Evolutionary conservation across 768 basidiomycete genomes (phyloP).

Genomic region (Floccularia luteovirens): DNA sequence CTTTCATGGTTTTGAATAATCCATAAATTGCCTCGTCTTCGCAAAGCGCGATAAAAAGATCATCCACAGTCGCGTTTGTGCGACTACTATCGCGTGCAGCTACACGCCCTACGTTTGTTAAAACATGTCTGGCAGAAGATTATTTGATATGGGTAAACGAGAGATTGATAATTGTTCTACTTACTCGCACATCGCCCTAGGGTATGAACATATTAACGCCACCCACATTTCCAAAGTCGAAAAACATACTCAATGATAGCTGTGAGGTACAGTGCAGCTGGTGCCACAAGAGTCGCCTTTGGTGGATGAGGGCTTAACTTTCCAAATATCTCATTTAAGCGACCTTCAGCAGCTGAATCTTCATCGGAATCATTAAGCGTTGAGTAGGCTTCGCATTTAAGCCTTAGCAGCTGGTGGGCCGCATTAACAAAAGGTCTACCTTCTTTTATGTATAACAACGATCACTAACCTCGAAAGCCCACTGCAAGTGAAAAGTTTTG

Average conservation of each 20-base stretch:
- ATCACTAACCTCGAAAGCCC: conserved; percentile 67
- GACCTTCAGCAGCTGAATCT: conserved; percentile 55
- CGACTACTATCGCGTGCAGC: conserved; percentile 81
- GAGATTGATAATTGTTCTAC: conserved; percentile 18
- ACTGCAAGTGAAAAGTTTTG: conserved; percentile 60
- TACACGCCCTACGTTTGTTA: conserved; percentile 79
- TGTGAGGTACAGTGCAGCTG: conserved; percentile 84
- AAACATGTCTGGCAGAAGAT: conserved; percentile 53
- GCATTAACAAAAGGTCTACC: conserved; percentile 7
- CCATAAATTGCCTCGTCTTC: conserved; percentile 86
- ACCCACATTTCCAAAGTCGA: neutral
- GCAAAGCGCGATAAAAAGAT: conserved; percentile 82
- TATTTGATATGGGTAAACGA: conserved; percentile 2
- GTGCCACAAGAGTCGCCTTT: conserved; percentile 54
- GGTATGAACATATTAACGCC: neutral
- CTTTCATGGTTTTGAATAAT: conserved; percentile 81
- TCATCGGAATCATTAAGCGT: conserved; percentile 78
- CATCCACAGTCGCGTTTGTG: conserved; percentile 65
- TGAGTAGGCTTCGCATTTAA: conserved; percentile 88
- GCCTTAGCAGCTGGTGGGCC: conserved; percentile 53
- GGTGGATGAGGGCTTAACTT: conserved; percentile 43
- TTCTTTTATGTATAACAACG: conserved; percentile 8
- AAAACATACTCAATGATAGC: conserved; percentile 85
- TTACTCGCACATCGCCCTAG: conserved; percentile 83
- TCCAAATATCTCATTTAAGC: conserved; percentile 55